phyloP scores from a whole-genome alignment of 2,329 filamentous ascomycete genomes.

The Verticillium nonalfalfae region DNA sequence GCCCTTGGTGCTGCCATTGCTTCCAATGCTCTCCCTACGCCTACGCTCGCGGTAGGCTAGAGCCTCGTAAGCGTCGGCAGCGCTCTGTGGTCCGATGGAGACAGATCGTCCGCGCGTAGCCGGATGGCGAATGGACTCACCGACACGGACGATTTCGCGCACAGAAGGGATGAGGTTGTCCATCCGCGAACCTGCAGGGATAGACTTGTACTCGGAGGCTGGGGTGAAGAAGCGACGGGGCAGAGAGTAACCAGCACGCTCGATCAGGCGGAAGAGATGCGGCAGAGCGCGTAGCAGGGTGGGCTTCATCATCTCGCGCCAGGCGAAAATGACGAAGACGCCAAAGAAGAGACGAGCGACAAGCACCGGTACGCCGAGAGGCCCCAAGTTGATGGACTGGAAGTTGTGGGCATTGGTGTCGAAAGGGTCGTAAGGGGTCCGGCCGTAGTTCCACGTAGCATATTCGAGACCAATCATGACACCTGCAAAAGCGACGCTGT shows the following conservation, averaged over 20 bases:
- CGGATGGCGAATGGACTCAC: constrained; percentile 76
- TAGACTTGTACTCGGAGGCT: constrained; percentile 82
- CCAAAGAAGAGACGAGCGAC: constrained; percentile 68
- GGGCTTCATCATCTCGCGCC: constrained; percentile 88
- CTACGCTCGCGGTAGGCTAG: constrained; percentile 76
- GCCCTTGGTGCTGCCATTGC: constrained; percentile 40
- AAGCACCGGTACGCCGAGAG: constrained; percentile 60
- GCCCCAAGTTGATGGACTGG: constrained; percentile 58
- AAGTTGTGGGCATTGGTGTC: constrained; percentile 34
- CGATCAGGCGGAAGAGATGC: constrained; percentile 80
- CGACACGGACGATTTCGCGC: constrained; percentile 77
- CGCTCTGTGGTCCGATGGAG: constrained; percentile 89
- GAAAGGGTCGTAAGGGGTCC: constrained; percentile 39
- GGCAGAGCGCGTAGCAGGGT: constrained; percentile 70
- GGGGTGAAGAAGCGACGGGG: constrained; percentile 88
- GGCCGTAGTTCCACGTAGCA: constrained; percentile 76
- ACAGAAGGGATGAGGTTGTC: constrained; percentile 88
- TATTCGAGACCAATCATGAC: constrained; percentile 80
- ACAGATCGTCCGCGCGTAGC: constrained; percentile 66
- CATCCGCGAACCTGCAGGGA: constrained; percentile 59
- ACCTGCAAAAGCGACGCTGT: constrained; percentile 88
- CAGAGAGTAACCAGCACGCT: constrained; percentile 70
- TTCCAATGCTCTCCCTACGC: constrained; percentile 47
- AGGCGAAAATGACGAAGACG: constrained; percentile 77
- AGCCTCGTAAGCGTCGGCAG: constrained; percentile 93